A percentile compares a stretch with the other conserved stretches of the same genome.
Conservation (phyloP, 2,329 filamentous ascomycete genomes). For the Cercospora sp. region DNA sequence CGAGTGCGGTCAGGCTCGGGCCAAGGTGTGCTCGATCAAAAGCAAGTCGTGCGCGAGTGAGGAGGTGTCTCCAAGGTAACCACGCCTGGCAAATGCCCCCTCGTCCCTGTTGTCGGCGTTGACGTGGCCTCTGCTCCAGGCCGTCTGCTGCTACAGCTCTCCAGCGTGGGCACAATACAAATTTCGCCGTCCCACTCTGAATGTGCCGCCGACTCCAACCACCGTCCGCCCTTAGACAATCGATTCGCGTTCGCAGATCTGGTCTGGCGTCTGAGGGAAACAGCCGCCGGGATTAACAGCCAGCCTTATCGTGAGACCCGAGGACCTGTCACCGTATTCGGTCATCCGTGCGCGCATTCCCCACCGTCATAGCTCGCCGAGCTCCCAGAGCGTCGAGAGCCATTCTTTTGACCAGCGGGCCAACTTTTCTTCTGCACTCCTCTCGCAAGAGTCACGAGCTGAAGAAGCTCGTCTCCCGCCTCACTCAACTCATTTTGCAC, state of each 20-base stretch:
- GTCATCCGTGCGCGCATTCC: conserved; percentile 1
- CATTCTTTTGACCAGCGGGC: conserved; percentile 2
- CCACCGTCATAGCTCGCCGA: conserved; percentile 10
- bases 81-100: not conserved
- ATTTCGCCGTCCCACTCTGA: not conserved
- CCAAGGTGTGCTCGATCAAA: not conserved
- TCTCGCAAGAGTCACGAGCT: conserved; percentile 9
- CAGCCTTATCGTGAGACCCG: conserved; percentile 14
- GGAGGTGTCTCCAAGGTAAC: conserved; percentile 1
- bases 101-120: not conserved
- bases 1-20: not conserved
- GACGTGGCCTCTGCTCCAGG: not conserved
- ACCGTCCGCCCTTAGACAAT: not conserved
- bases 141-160: not conserved
- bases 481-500: not conserved
- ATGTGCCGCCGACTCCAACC: not conserved
- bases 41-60: not conserved
- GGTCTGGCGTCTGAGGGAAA: not conserved
- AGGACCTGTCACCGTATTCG: conserved; percentile 9
- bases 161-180: not conserved
- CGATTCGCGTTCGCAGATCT: conserved; percentile 1
- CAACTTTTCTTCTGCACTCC: conserved; percentile 2
- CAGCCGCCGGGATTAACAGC: not conserved
- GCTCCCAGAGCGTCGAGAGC: conserved; percentile 1
- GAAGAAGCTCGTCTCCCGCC: conserved; percentile 4